Evolutionary conservation across 148 eudicot genomes (phyloP), one percentile per base, ranked within the genome.

Genomic region (Camellia lanceoleosa): DNA sequence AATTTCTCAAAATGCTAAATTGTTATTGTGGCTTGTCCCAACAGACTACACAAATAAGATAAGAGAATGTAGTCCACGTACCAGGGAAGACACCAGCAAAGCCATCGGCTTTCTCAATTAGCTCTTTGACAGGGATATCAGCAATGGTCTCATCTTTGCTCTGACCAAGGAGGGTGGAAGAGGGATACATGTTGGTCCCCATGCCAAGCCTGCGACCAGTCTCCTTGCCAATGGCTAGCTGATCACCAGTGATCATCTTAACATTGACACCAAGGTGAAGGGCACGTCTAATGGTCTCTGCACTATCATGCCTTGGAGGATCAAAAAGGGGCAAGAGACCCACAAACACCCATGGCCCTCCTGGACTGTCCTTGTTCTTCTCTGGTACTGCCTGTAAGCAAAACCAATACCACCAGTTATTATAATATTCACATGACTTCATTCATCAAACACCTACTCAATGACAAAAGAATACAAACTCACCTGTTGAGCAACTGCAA

Each of bases 161-260:
- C 52, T 92, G 89, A 42, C 95, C 92, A 16, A 92, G 93, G 54
- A 92, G 86, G 69, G 93, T 88, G 64, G 95, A 92, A 55, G 95
- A 92, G 82, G 95, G 95, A 51, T 91, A 89, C 94, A 91, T 91
- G 82, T 91, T 91, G 51, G 91, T 88, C 30, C 94, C 94, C 94
- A 92, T 92, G 55, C 95, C 95, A 60, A 92, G 89, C 82, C 96
- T 89, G 2, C 97, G 90, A 5, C 93, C 90, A 5, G 97, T 92
- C 83, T 92, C 97, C 78, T 92, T 92, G 44, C 86, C 97, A 49
- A 92, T 92, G 58, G 97, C 97, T 60, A 92, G 83, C 83, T 92
- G 97, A 83, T 92, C 97, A 78, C 97, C 96, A 15, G 97, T 92
- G 70, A 92, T 92, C 96, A 92, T 92, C 90, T 92, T 92, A 18